Evolutionary conservation across 2,329 filamentous ascomycete genomes (phyloP), one percentile per base, ranked within the genome.

Genomic region (Cordyceps cicadae): DNA sequence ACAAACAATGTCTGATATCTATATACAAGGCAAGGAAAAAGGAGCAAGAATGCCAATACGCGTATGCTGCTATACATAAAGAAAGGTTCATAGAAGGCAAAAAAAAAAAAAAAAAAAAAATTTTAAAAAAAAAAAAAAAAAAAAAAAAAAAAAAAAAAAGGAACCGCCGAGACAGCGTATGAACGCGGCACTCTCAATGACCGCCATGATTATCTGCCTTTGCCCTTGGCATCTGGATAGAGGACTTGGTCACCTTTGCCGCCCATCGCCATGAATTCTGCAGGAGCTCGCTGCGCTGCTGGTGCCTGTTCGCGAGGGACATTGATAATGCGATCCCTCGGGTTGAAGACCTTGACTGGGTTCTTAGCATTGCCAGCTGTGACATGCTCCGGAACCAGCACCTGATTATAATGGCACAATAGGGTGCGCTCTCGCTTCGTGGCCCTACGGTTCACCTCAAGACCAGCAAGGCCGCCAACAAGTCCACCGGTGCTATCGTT

Each of bases 401-500:
- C 83, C 54, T 90, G 84, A 72, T 96, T 96, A 72, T 96, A 83
- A 54, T 83, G 86, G 67, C 88, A 88, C 43, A 99, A 81, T 59
- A 97, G 76, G 0, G 94, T 99, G 53, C 94, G 86, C 75, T 97
- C 90, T 15, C 94, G 86, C 29, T 82, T 78, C 0, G 91, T 76
- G 64, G 92, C 94, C 65, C 93, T 86, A 67, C 88, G 89, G 29
- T 88, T 86, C 70, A 99, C 92, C 66, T 94, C 91, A 11, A 99
- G 81, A 12, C 84, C 83, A 26, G 85, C 86, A 66, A 99, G 84
- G 37, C 89, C 92, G n/a, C 90, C 90, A 0, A 94, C 92, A 24
- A 99, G 81, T 6, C 93, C 92, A 69, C 95, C 92, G 17, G 92
- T 97, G 74, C 92, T 96, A 75, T 97, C 93, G 63, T 86, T 87